These are phyloP conservation scores for Epithemia pelagica DNA, from an alignment of 108 stramenopile genomes.

Conservation along the genomic window DNA sequence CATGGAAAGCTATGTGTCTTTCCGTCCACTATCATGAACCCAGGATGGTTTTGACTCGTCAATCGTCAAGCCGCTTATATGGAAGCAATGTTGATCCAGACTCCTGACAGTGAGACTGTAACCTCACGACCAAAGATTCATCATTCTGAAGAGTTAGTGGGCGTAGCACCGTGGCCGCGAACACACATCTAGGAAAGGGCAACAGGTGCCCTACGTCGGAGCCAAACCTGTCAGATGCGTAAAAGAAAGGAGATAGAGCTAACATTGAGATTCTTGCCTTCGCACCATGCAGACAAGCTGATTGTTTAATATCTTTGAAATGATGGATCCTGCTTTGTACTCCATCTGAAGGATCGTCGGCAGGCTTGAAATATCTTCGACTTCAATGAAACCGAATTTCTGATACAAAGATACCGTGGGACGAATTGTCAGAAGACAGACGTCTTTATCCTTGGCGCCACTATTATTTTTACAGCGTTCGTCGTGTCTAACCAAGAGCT, in stretches of 20 bases:
- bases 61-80: too few species aligned
- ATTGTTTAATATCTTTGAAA: constrained; percentile 12
- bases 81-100: too few species aligned
- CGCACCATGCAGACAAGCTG: constrained; percentile 18
- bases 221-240: not conserved
- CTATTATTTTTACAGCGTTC: not conserved
- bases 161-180: too few species aligned
- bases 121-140: too few species aligned
- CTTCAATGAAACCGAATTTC: constrained; percentile 7
- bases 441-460: not conserved
- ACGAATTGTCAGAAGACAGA: constrained; percentile 17
- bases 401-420: constrained; percentile 15
- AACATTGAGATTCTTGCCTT: not conserved
- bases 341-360: constrained; percentile 15
- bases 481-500: constrained; percentile 13
- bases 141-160: too few species aligned
- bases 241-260: not conserved
- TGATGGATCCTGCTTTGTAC: constrained; percentile 11
- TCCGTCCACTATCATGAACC: too few species aligned
- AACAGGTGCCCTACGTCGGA: too few species aligned
- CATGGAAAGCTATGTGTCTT: too few species aligned
- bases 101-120: too few species aligned
- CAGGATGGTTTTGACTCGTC: too few species aligned
- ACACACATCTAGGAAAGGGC: too few species aligned
- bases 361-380: constrained; percentile 2